Base-by-base conservation (phyloP, 192 early-diverging fungal species). In the Rhizophagus prolifer region DNA sequence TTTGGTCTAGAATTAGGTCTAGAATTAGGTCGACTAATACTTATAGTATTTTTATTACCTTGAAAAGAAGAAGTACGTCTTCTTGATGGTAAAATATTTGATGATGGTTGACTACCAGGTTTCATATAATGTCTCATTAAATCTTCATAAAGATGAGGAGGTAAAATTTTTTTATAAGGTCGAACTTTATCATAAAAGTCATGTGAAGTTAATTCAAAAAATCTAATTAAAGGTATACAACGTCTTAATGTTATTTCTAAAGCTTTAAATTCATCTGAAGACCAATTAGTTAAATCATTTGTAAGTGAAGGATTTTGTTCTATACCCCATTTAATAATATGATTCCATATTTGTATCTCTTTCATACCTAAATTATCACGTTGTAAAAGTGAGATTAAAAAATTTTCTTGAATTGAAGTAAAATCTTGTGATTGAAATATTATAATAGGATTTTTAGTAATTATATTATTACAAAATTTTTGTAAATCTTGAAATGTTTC, bases 311-410 rank as follows among this genome's bases (percentile, higher is more conserved):
- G 25, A 28, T 25, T 65, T 65, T 65, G 61, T 26, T 25, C 41
- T 9, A 44, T n/a, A 46, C 74, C 74, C 74, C 74, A 75, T 41
- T 26, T 23, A 25, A 75, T 26, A 12, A 75, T 9, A 75, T 75
- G 44, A 64, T 75, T 34, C 74, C 74, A 75, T 34, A 75, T 19
- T 26, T 75, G 38, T 12, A 75, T 25, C n/a, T 75, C 74, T n/a
- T 75, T 38, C n/a, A 75, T 75, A 46, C 64, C 30, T 19, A 75
- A 30, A 26, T 75, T 41, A 47, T 75, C 58, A 41, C 74, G 59
- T 30, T 65, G 13, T 23, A 75, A 46, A 23, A 75, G 26, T 46
- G 58, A 34, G 41, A 63, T 28, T 12, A 75, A 31, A 21, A 75
- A 59, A 19, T 75, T 58, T 47, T 75, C 62, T 28, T 63, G 50